Percentiles rank a stretch among this genome's conserved stretches.
phyloP scores from a whole-genome alignment of 2,329 filamentous ascomycete species.

The Fusarium domesticum region DNA sequence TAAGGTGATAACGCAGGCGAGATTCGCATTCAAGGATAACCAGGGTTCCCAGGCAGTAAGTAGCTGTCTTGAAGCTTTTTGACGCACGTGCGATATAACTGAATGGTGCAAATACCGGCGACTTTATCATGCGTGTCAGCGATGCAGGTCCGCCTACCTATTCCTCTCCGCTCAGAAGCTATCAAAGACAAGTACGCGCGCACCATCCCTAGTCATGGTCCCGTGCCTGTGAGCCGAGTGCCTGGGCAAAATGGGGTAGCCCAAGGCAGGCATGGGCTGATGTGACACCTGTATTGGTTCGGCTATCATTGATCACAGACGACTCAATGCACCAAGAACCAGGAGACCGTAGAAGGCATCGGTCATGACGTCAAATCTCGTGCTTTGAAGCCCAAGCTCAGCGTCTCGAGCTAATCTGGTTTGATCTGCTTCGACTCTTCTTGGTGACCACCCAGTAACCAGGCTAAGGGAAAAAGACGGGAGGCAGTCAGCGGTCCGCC shows the following conservation, averaged over 20 bases:
- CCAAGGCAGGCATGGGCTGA: no score
- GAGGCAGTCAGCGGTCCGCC: constrained; percentile 30
- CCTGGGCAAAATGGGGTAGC: not conserved
- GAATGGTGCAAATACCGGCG: no score
- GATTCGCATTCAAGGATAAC: constrained; percentile 19
- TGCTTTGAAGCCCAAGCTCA: not conserved
- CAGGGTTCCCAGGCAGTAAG: constrained; percentile 26
- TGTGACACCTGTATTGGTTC: not conserved
- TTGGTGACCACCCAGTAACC: constrained; percentile 14
- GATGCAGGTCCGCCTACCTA: constrained; percentile 26
- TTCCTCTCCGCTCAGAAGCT: not conserved
- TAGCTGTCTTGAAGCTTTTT: constrained; percentile 8
- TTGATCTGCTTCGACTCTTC: constrained; percentile 25
- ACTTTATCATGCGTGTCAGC: constrained; percentile 30
- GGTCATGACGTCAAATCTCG: not conserved
- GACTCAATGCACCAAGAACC: no score
- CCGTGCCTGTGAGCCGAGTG: not conserved
- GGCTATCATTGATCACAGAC: not conserved
- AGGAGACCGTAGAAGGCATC: no score
- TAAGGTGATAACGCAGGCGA: constrained; percentile 13
- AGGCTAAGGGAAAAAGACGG: constrained; percentile 31
- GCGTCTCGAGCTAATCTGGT: constrained; percentile 1
- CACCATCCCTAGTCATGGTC: not conserved
- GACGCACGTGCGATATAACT: no score
- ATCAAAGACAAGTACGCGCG: not conserved